phyloP scores from a whole-genome alignment of 176 grass and related monocot species.

The Musa beccarii region DNA sequence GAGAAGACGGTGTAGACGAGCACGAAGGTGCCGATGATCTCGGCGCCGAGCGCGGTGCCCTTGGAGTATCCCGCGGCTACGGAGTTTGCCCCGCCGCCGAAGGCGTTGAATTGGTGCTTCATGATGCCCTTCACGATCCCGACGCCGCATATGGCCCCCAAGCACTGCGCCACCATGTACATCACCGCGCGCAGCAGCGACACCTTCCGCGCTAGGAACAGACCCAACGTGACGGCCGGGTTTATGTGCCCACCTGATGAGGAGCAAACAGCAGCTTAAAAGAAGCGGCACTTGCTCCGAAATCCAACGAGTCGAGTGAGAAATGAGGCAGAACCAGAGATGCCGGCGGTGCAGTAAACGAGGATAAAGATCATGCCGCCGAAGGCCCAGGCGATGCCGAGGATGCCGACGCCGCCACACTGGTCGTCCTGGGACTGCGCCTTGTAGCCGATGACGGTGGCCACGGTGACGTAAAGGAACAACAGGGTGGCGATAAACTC shows the following conservation, averaged over 20 bases:
- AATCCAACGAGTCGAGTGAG: too few relatives aligned
- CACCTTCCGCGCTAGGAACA: constrained; percentile 57
- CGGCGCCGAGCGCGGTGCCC: constrained; percentile 37
- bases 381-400: constrained; percentile 80
- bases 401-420: constrained; percentile 54
- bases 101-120: constrained; percentile 25
- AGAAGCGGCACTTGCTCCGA: too few relatives aligned
- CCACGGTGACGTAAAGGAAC: constrained; percentile 74
- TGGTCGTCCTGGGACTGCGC: constrained; percentile 12
- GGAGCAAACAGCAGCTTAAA: not conserved
- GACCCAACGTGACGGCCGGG: constrained; percentile 72
- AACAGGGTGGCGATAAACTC: constrained; percentile 82
- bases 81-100: constrained; percentile 61
- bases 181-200: constrained; percentile 43
- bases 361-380: constrained; percentile 83
- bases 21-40: constrained; percentile 77
- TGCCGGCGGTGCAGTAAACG: constrained; percentile 66
- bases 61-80: constrained; percentile 28
- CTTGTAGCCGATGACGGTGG: constrained; percentile 88
- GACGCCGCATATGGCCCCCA: constrained; percentile 68
- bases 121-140: constrained; percentile 69
- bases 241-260: constrained; percentile 72
- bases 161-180: constrained; percentile 74
- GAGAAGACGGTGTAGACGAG: constrained; percentile 77
- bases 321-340: constrained; percentile 36